Evolutionary conservation across 1,284 basidiomycete genomes (phyloP), one percentile per base, ranked within the genome.

Genomic region (Boletellus deceptivus): DNA sequence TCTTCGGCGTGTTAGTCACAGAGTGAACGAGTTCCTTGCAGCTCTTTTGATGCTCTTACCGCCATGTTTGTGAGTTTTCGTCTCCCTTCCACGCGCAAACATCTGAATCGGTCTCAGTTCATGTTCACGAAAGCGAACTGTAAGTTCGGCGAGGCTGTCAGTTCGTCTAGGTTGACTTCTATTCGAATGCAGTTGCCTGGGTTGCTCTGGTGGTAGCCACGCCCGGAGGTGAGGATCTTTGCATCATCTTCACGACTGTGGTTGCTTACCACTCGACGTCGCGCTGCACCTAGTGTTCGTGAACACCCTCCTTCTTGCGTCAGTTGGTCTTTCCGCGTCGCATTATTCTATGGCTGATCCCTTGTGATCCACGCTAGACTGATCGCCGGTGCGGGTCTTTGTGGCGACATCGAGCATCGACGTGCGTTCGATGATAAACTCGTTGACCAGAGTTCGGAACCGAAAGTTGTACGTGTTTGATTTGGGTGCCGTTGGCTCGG

Each of bases 241-340:
- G 8, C 29, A 13, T 29, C 11, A 10, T 29, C 11, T 10, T 29
- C 9, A 8, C 9, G 29, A 29, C 9, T 2, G 29, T 13, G 11
- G 29, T 29, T 29, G 29, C 24, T 25, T 7, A 58, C n/a, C 13
- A 27, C 22, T 43, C 10, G 27, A 35, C 13, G 16, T 13, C 33
- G n/a, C 11, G 18, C 25, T 3, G 7, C 22, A 49, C 13, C 6
- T 20, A 62, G 60, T 63, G 27, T 65, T 57, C 5, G 59, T 50
- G 22, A 62, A 62, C n/a, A 3, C 46, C 13, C 5, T 61, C 13
- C 58, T 62, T 17, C 48, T 35, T 27, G 59, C 49, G 61, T 60
- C 43, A 50, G 59, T 64, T 33, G 0, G 3, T 18, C 18, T 20
- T 44, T 0, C 10, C 8, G 2, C 2, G 4, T 43, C 25, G 17